Base-by-base conservation (phyloP, 345 rosid species). In the Trapa bicornis region DNA sequence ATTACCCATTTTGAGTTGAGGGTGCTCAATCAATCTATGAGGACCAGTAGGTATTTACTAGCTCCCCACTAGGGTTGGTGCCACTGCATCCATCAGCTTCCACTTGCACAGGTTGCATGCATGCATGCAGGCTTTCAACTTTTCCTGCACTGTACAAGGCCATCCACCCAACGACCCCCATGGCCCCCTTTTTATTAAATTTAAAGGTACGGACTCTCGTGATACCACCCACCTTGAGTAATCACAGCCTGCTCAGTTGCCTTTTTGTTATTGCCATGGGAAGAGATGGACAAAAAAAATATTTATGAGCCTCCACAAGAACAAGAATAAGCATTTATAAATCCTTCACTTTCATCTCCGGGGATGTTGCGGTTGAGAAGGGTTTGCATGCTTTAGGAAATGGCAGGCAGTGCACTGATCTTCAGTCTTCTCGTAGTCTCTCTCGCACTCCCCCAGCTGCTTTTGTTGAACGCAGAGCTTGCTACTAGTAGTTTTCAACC, bases 381-480 rank as follows among this genome's bases (percentile, higher is more conserved):
- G 29, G 39, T 15, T 33, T 1, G 17, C 66, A 1, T 61, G 58
- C 57, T 48, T 45, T 8, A 14, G 47, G 71, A 47, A 47, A 38
- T 69, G 48, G 66, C 5, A 48, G 47, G 38, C 38, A 17, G 47
- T 65, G 86, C 79, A 58, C 67, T 75, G 68, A 68, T 68, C 67
- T 33, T 63, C 60, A 67, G 22, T 29, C 56, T 80, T 37, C 69
- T 84, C 5, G 62, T 86, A 47, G 67, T 74, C 45, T 33, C 76
- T 5, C 41, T 88, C 64, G 67, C 72, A 36, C 14, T 77, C 17
- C 80, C 82, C 73, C 76, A 74, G n/a, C 70, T 81, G 14, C 16
- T 75, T 70, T 68, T 65, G 70, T 62, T 48, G 65, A 74, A 81
- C 54, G 85, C 87, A 39, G 75, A 69, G 65, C 82, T 83, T 9